Conservation (phyloP, 495 filamentous ascomycete species). For the Opeltia flavorubescens region DNA sequence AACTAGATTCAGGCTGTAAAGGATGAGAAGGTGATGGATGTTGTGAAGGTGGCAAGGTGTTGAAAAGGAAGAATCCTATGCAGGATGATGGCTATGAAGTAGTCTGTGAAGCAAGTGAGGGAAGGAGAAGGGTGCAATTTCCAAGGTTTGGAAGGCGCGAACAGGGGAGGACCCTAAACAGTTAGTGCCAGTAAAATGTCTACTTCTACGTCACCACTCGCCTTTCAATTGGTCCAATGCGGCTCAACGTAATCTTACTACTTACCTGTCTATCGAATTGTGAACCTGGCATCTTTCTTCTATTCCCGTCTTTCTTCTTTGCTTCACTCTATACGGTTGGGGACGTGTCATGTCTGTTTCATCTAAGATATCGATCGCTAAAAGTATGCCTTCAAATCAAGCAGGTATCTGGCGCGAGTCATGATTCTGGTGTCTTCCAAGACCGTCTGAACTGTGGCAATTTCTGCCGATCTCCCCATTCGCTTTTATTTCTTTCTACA, state of each 20-base stretch:
- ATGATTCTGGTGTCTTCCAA: no score
- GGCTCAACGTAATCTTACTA: neutral
- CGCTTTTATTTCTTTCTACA: no score
- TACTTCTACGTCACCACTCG: slow-evolving; percentile 1
- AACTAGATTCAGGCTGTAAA: neutral
- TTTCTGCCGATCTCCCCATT: no score
- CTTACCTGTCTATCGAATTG: no score
- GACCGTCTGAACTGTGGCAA: no score
- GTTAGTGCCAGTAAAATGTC: neutral
- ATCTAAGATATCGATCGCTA: no score
- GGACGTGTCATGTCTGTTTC: no score
- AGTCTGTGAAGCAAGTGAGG: neutral
- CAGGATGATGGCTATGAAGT: neutral
- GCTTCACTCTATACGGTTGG: no score
- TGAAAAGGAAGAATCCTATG: neutral
- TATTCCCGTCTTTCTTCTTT: no score
- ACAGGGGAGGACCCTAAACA: neutral
- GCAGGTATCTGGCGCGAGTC: no score
- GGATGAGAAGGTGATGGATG: slow-evolving; percentile 1
- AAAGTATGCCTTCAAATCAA: no score
- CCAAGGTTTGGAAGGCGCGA: neutral
- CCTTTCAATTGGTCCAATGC: neutral
- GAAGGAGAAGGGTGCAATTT: slow-evolving; percentile 1
- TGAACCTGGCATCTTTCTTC: no score
- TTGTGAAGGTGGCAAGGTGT: neutral